phyloP scores from a whole-genome alignment of 805 yeast genomes.

The Ogataea ganodermae region DNA sequence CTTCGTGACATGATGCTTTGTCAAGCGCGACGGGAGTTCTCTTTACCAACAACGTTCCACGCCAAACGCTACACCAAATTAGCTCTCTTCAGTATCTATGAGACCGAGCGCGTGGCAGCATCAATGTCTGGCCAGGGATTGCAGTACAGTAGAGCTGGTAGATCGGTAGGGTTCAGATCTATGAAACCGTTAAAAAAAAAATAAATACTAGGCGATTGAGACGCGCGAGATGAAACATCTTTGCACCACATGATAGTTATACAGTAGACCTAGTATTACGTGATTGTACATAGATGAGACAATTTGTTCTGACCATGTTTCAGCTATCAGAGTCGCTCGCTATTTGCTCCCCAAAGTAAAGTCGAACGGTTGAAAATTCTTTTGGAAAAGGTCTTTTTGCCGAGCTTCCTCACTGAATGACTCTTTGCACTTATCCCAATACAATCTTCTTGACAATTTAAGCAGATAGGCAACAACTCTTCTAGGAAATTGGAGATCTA shows the following conservation, averaged over 20 bases:
- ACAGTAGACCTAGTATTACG: no score
- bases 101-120: background rate
- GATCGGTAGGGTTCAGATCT: background rate
- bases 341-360: constrained; percentile 38
- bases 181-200: background rate
- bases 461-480: constrained; percentile 69
- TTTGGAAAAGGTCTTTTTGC: constrained; percentile 67
- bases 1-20: constrained; percentile 5
- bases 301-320: no score
- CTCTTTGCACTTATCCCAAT: constrained; percentile 81
- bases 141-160: background rate
- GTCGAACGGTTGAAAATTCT: constrained; percentile 54
- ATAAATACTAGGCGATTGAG: background rate
- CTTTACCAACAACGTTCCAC: background rate
- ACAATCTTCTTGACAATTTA: constrained; percentile 58
- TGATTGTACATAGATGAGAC: no score
- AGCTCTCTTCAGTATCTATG: background rate
- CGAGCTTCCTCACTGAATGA: constrained; percentile 57
- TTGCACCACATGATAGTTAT: background rate
- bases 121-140: background rate
- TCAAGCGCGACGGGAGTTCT: no score
- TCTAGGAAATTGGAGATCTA: constrained; percentile 85
- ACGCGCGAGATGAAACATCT: background rate
- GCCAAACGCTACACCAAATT: background rate
- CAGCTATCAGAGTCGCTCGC: background rate